phyloP scores from a whole-genome alignment of 306 rosid genomes.

The Dryas drummondii region DNA sequence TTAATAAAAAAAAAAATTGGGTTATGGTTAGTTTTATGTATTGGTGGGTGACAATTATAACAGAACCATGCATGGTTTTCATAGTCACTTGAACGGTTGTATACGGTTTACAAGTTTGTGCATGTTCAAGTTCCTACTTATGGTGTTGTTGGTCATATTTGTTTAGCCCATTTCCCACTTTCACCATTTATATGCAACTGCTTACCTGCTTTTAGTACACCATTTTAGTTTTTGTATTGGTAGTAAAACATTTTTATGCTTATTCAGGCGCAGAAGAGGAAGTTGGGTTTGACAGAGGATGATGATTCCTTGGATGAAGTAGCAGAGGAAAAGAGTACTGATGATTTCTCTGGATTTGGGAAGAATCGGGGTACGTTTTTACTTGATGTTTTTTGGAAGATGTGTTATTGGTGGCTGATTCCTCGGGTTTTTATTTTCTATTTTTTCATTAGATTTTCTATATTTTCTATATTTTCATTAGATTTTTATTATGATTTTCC shows the following conservation, averaged over 20 bases:
- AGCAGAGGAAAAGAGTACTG: slow-evolving; percentile 31
- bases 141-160: neutral
- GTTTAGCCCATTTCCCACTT: neutral
- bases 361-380: slow-evolving; percentile 52
- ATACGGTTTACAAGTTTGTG: no score
- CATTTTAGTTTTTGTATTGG: neutral
- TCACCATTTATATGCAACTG: neutral
- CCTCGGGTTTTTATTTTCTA: no score
- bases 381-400: neutral
- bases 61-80: no score
- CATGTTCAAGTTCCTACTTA: neutral
- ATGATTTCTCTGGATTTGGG: slow-evolving; percentile 19
- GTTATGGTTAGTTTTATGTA: no score
- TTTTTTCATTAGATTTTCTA: neutral
- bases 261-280: slow-evolving; percentile 84
- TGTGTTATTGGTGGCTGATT: slow-evolving; percentile 2
- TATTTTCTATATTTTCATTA: slow-evolving; percentile 1
- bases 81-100: neutral
- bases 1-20: no score
- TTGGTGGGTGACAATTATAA: no score
- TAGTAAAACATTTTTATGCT: neutral
- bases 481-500: neutral
- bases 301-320: slow-evolving; percentile 36
- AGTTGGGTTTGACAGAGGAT: slow-evolving; percentile 70
- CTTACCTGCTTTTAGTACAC: neutral